Evolutionary conservation across 2,329 filamentous ascomycete genomes (phyloP).

Genomic region (Zelopaecilomyces penicillatus): DNA sequence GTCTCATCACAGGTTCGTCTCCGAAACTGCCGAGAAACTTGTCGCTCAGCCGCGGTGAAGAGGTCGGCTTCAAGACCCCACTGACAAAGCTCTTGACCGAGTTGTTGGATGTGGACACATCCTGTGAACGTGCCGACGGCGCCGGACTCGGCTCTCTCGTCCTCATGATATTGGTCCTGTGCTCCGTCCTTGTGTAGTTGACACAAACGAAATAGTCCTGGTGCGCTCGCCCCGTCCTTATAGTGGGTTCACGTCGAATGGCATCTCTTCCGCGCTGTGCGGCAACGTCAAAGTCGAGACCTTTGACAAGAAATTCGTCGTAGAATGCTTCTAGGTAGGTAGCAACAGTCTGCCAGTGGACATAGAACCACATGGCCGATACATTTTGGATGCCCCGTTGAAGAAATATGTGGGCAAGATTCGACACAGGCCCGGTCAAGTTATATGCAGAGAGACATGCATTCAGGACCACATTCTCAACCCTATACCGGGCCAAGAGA

Average conservation of each 20-base stretch:
- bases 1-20: constrained; percentile 18
- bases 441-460: constrained; percentile 22
- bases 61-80: constrained; percentile 11
- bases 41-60: constrained; percentile 16
- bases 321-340: constrained; percentile 21
- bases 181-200: constrained; percentile 18
- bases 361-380: constrained; percentile 23
- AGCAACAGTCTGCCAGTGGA: constrained; percentile 19
- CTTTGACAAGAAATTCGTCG: constrained; percentile 16
- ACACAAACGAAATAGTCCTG: constrained; percentile 23
- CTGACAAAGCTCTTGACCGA: constrained; percentile 14
- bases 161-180: constrained; percentile 8
- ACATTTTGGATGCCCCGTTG: constrained; percentile 18
- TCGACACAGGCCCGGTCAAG: constrained; percentile 14
- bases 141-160: constrained; percentile 14
- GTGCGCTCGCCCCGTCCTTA: constrained; percentile 12
- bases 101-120: constrained; percentile 13
- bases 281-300: constrained; percentile 20
- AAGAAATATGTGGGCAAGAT: constrained; percentile 21
- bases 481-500: constrained; percentile 14
- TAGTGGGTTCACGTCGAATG: constrained; percentile 15
- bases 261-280: constrained; percentile 19
- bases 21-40: constrained; percentile 8
- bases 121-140: constrained; percentile 15
- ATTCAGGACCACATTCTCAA: constrained; percentile 22